A percentile compares a stretch with the other conserved stretches of the same genome.
These are phyloP conservation scores for Dioszegia aurantiaca DNA, from an alignment of 768 basidiomycete genomes.

Conservation along the genomic window DNA sequence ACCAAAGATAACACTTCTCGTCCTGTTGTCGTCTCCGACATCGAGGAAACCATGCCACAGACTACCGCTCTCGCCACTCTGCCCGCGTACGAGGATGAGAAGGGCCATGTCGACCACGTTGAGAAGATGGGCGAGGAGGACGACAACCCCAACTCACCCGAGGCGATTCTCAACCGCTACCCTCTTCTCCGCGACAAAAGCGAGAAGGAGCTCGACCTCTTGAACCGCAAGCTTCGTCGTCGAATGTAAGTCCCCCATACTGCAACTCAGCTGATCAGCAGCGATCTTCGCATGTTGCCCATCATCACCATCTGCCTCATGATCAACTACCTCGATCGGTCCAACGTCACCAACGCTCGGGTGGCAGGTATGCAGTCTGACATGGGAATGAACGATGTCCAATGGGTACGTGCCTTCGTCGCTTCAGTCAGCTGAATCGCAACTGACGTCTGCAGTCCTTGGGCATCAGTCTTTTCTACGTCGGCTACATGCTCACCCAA, in stretches of 20 bases:
- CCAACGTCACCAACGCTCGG: conserved; percentile 22
- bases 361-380: conserved; percentile 23
- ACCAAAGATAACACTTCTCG: neutral
- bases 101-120: conserved; percentile 5
- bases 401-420: conserved; percentile 13
- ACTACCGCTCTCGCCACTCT: neutral
- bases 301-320: conserved; percentile 21
- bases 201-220: conserved; percentile 15
- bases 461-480: conserved; percentile 18
- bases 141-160: conserved; percentile 7
- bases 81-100: neutral
- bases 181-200: conserved; percentile 13
- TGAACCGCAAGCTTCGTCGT: conserved; percentile 8
- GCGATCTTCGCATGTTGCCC: conserved; percentile 17
- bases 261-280: neutral
- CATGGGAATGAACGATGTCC: conserved; percentile 20
- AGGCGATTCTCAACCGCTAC: conserved; percentile 12
- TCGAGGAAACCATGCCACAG: conserved; percentile 9
- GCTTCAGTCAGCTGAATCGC: neutral
- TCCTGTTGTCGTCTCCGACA: conserved; percentile 3
- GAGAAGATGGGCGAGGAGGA: conserved; percentile 5
- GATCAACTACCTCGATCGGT: conserved; percentile 25
- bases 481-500: conserved; percentile 19
- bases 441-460: neutral
- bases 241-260: conserved; percentile 8